Evolutionary conservation across 2,329 filamentous ascomycete genomes (phyloP), one percentile per base, ranked within the genome.

Genomic region (Curvularia sp.): DNA sequence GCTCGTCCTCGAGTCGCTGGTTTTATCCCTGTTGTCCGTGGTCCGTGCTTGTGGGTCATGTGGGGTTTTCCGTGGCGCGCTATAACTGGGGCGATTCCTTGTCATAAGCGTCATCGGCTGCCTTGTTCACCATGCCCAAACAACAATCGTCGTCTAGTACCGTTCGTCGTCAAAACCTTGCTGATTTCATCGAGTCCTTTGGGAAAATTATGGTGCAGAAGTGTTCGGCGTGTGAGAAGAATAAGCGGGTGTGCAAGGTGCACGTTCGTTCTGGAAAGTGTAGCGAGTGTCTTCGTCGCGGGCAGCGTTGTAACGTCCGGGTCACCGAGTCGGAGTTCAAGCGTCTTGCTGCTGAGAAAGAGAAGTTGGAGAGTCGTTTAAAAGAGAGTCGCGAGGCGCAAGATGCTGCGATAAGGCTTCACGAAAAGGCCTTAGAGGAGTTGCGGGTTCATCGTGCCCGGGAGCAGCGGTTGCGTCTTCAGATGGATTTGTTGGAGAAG

Each of bases 181-280:
- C 18, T 30, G 19, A 21, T 13, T 48, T 48, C 32, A 48, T 48
- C 32, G 10, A 48, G 10, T 34, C 28, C 19, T 48, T 48, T 48
- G 19, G 28, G n/a, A 32, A 48, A 28, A 19, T 32, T 48, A 48
- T 48, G 32, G 45, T 48, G 9, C n/a, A 48, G 12, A 48, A 48
- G 27, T 48, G 12, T 48, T 28, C 9, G 3, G 6, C 13, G 18
- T 48, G n/a, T n/a, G n/a, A n/a, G n/a, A n/a, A n/a, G n/a, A n/a
- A n/a, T n/a, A n/a, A n/a, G n/a, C n/a, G n/a, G 23, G 30, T 34
- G 15, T 34, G 15, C 3, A 34, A 34, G 15, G 30, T 34, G 5
- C 15, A 34, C 15, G 15, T 49, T 38, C 38, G 23, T 25, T 49
- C n/a, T 21, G n/a, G 15, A 25, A 23, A 49, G 8, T 49, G 7